Conservation (phyloP, 2,329 filamentous ascomycete genomes). For the Graphium sp. region DNA sequence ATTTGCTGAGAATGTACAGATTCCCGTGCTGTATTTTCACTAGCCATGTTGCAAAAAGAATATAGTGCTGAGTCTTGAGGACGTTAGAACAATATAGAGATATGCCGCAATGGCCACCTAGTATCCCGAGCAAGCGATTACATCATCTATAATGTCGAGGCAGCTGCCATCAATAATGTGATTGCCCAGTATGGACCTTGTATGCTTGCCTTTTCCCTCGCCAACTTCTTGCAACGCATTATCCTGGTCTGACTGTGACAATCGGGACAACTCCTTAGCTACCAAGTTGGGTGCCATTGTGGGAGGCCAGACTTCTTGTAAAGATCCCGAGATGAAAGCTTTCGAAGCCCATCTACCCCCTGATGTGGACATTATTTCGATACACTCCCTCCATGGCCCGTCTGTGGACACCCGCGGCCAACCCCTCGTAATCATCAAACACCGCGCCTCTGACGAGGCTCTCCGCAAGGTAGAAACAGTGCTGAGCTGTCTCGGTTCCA, state of each 20-base stretch:
- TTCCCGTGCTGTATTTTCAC: no score
- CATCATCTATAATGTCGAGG: constrained; percentile 97
- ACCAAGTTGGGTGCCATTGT: constrained; percentile 93
- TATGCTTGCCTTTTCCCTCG: constrained; percentile 24
- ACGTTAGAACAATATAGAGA: constrained; percentile 57
- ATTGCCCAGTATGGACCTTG: constrained; percentile 84
- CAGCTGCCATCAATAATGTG: constrained; percentile 72
- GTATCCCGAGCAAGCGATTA: constrained; percentile 95
- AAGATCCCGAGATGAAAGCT: constrained; percentile 85
- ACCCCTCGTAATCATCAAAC: constrained; percentile 84
- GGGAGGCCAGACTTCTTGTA: constrained; percentile 95
- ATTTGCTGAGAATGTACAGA: constrained; percentile 81
- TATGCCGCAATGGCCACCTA: constrained; percentile 85
- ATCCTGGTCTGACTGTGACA: constrained; percentile 4
- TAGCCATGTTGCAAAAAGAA: constrained; percentile 22
- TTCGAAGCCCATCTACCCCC: constrained; percentile 77
- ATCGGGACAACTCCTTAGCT: constrained; percentile 31
- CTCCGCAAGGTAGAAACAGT: constrained; percentile 67
- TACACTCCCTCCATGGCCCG: constrained; percentile 91
- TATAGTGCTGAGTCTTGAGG: constrained; percentile 26
- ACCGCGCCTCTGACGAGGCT: constrained; percentile 64
- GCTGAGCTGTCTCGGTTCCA: constrained; percentile 69
- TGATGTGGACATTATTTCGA: constrained; percentile 88
- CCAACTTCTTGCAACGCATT: background rate
- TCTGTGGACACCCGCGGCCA: constrained; percentile 78